A percentile compares a stretch with the other conserved stretches of the same genome.
Evolutionary conservation across 495 filamentous ascomycete genomes (phyloP).

Genomic region (Podospora appendiculata): DNA sequence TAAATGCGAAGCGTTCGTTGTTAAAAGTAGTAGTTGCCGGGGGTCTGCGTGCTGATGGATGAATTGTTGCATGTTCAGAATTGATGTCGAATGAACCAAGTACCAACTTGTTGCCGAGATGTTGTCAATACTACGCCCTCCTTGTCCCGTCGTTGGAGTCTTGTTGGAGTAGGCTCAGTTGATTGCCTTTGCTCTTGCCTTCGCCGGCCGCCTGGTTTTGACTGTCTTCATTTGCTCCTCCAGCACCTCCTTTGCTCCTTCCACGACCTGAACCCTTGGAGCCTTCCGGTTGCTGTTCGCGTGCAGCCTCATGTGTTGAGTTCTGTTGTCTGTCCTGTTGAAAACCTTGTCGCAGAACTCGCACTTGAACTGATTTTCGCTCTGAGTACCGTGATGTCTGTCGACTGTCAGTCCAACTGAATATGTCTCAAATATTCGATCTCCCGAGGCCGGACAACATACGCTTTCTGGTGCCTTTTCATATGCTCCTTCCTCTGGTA

Average conservation of each 20-base stretch:
- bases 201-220: not conserved
- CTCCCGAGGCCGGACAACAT: not conserved
- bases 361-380: not conserved
- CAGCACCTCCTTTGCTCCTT: constrained; percentile 13
- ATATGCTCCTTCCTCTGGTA: constrained; percentile 57
- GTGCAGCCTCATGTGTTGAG: constrained; percentile 34
- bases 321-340: constrained; percentile 27
- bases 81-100: not conserved
- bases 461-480: constrained; percentile 52
- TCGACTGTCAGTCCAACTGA: too few species aligned
- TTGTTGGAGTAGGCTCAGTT: not conserved
- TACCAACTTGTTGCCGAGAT: not conserved
- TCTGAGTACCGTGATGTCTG: too few species aligned
- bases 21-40: too few species aligned
- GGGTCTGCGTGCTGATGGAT: not conserved
- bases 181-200: not conserved
- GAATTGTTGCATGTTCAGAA: not conserved
- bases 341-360: constrained; percentile 8
- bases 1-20: too few species aligned
- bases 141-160: not conserved
- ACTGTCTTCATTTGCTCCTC: not conserved
- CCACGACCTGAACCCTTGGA: constrained; percentile 19
- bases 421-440: not conserved
- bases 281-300: constrained; percentile 12
- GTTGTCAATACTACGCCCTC: not conserved